Conservation (phyloP, 495 filamentous ascomycete species). For the Podospora conica region DNA sequence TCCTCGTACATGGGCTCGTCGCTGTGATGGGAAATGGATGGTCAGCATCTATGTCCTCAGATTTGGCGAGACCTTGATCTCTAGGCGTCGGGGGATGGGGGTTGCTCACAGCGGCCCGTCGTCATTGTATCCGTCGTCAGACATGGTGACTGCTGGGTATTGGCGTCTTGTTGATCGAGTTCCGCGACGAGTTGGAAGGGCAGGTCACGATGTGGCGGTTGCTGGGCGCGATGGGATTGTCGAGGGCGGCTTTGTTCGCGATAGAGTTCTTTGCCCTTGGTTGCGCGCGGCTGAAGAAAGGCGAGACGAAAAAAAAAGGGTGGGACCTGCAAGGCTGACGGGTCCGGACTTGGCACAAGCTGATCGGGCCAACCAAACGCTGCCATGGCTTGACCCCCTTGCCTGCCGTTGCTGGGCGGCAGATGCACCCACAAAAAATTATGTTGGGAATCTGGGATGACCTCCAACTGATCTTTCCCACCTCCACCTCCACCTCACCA, state of each 20-base stretch:
- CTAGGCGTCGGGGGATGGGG: slow-evolving; percentile 3
- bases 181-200: neutral
- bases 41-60: neutral
- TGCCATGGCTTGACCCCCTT: slow-evolving; percentile 2
- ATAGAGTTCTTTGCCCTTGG: neutral
- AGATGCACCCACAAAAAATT: slow-evolving; percentile 23
- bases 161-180: neutral
- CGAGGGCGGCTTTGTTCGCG: slow-evolving; percentile 7
- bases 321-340: slow-evolving; percentile 20
- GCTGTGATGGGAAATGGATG: slow-evolving; percentile 16
- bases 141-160: slow-evolving; percentile 50
- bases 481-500: neutral
- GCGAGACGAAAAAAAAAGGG: slow-evolving; percentile 26
- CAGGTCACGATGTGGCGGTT: neutral
- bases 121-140: slow-evolving; percentile 69
- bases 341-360: neutral
- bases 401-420: slow-evolving; percentile 9
- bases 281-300: slow-evolving; percentile 14
- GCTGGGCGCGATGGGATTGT: neutral
- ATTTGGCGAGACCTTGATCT: neutral
- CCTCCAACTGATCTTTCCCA: neutral
- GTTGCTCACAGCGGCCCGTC: slow-evolving; percentile 31
- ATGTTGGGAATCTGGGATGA: neutral
- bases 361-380: neutral
- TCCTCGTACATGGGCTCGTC: slow-evolving; percentile 53